These are phyloP conservation scores for Populus tomentosa DNA, from an alignment of 441 rosid genomes.

Conservation along the genomic window DNA sequence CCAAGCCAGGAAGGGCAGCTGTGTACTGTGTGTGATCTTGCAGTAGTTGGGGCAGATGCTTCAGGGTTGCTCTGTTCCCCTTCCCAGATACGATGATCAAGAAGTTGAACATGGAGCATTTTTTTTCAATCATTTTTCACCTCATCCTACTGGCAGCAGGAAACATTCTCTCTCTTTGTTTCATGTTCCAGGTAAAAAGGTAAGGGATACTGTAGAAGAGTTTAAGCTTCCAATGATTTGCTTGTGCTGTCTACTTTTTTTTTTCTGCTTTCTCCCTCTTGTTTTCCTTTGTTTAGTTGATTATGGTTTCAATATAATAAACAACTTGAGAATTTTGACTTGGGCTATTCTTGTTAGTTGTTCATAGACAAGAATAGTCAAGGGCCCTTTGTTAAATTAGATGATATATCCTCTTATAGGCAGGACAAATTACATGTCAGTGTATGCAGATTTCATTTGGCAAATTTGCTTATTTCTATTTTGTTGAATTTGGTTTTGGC, in stretches of 20 bases:
- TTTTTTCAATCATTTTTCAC: conserved; percentile 9
- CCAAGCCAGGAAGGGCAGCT: conserved; percentile 67
- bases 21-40: conserved; percentile 80
- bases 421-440: conserved; percentile 23
- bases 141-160: conserved; percentile 3
- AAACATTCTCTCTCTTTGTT: neutral
- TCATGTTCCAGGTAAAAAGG: conserved; percentile 26
- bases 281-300: conserved; percentile 21
- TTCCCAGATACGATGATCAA: conserved; percentile 49
- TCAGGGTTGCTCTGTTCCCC: conserved; percentile 54
- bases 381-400: conserved; percentile 29
- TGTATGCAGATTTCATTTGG: conserved; percentile 29
- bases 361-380: conserved; percentile 28
- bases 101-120: conserved; percentile 46
- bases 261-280: neutral
- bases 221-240: conserved; percentile 23
- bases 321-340: conserved; percentile 43
- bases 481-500: conserved; percentile 5
- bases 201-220: conserved; percentile 27
- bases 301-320: conserved; percentile 45
- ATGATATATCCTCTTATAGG: conserved; percentile 21
- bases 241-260: conserved; percentile 18
- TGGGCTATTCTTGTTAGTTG: conserved; percentile 33
- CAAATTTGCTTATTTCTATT: conserved; percentile 21
- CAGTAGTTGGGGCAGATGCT: conserved; percentile 85